Evolutionary conservation across 441 rosid species (phyloP), one percentile per base, ranked within the genome.

Genomic region (Adansonia grandidieri): DNA sequence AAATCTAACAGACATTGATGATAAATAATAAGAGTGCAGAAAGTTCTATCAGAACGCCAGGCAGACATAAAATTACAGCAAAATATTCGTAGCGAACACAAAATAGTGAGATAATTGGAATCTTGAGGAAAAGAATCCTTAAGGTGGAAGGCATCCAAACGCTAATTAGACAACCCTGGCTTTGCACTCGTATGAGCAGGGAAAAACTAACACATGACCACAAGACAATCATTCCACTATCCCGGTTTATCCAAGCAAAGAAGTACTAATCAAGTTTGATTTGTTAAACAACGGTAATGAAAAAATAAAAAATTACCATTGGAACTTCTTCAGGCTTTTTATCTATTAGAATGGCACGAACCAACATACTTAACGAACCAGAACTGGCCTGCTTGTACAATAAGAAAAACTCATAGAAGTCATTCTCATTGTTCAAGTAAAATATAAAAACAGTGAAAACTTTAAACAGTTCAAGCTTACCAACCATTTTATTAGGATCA

Each of bases 251-350:
- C 17, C 56, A 28, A 71, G 45, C 50, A 15, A 4, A 20, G 32
- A 4, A 67, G 48, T 67, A 20, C n/a, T 45, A 44, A 45, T 19
- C 56, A 68, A 68, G 54, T 22, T 65, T n/a, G 19, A 50, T 10
- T 63, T 24, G 32, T 58, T 32, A 63, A 22, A 42, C 15, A 57
- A 56, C 73, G 68, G 54, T 15, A 71, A n/a, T 24, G 24, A 13
- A 24, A 45, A 17, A 2, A 61, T 56, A 75, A 57, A 78, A 28
- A 61, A 83, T 89, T 87, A 96, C 98, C 74, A 37, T 79, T 58
- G 93, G 94, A 73, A 94, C 87, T 85, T 94, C 97, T 79, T 94
- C 98, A 9, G 93, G 97, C 85, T 85, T 96, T 87, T 87, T 94
- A 80, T 96, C 97, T 66, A 81, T 80, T 74, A 96, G 85, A 83